Evolutionary conservation across 257 asterid species (phyloP), one percentile per base, ranked within the genome.

Genomic region (Lycium barbarum): DNA sequence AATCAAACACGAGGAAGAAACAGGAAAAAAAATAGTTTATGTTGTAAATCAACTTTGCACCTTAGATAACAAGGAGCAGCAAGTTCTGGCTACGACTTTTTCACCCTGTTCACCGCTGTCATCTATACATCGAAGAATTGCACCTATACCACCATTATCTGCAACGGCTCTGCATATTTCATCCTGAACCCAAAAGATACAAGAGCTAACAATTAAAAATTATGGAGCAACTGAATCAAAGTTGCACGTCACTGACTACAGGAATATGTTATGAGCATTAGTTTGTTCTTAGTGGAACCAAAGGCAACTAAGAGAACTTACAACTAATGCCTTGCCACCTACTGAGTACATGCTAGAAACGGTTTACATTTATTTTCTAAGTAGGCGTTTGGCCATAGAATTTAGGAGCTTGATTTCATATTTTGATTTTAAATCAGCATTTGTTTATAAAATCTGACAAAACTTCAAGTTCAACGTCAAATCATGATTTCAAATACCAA

Each of bases 161-260:
- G 98, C 95, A 80, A 94, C 88, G 53, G 97, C 89, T 90, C 93
- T 92, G 93, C 99, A 96, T 88, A 96, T 93, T 82, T 96, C 99
- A 35, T 96, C 99, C 98, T 96, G 93, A 88, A 85, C 71, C 49
- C 33, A 83, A 20, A 88, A 73, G 76, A n/a, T 58, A 67, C 53
- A 43, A 82, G 55, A 74, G 38, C 38, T 6, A 74, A 74, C 81
- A 49, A 49, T 74, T 22, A 74, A 61, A 61, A 11, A 49, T 51
- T 22, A 22, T 11, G 55, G 38, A 47, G n/a, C 20, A 74, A 22
- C 59, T 20, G 62, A 74, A 40, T 49, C 43, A 74, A 74, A 47
- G 59, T 74, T 74, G 55, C 43, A 47, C 20, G 43, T 6, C 81
- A 51, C 61, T 11, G 36, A 47, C 22, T 20, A 40, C 20, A 43